Evolutionary conservation across 768 basidiomycete species (phyloP).

Genomic region (Hydnomerulius pinastri): DNA sequence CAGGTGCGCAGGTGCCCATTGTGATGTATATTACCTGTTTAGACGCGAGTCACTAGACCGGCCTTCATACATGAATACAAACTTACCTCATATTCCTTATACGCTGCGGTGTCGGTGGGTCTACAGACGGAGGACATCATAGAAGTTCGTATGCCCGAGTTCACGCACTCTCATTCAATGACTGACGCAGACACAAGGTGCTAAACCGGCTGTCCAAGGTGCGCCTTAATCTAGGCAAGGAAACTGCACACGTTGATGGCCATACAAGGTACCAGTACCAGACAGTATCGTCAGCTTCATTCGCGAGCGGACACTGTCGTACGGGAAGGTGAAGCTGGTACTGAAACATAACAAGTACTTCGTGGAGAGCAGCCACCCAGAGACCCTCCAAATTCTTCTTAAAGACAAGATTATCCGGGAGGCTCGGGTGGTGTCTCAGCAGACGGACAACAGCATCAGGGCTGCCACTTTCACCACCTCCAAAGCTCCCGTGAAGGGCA

Average conservation of each 20-base stretch:
- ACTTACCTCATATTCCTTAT: constrained; percentile 95
- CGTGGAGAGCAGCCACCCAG: constrained; percentile 94
- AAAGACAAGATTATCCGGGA: constrained; percentile 86
- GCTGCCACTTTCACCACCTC: constrained; percentile 75
- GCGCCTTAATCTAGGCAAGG: constrained; percentile 4
- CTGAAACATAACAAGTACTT: constrained; percentile 98
- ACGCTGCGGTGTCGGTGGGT: constrained; percentile 98
- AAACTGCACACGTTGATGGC: constrained; percentile 6
- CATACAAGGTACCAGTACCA: constrained; percentile 82
- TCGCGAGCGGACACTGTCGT: constrained; percentile 90
- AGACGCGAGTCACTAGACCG: constrained; percentile 56
- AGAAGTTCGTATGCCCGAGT: constrained; percentile 61
- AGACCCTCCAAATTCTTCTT: constrained; percentile 84
- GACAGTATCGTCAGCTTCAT: constrained; percentile 85
- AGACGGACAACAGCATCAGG: constrained; percentile 74
- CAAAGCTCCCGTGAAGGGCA: constrained; percentile 82
- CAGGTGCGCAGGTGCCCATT: constrained; percentile 61
- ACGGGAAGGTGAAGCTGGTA: constrained; percentile 98
- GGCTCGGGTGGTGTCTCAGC: constrained; percentile 73
- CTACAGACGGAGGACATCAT: constrained; percentile 98
- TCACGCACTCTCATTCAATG: constrained; percentile 30
- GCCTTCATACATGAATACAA: constrained; percentile 99
- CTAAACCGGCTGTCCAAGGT: constrained; percentile 80
- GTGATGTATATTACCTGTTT: constrained; percentile 30
- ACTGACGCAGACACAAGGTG: constrained; percentile 50